Percentiles rank a stretch among this genome's conserved stretches.
Evolutionary conservation across 306 rosid genomes (phyloP).

Genomic region (Astragalus glycyphyllos): DNA sequence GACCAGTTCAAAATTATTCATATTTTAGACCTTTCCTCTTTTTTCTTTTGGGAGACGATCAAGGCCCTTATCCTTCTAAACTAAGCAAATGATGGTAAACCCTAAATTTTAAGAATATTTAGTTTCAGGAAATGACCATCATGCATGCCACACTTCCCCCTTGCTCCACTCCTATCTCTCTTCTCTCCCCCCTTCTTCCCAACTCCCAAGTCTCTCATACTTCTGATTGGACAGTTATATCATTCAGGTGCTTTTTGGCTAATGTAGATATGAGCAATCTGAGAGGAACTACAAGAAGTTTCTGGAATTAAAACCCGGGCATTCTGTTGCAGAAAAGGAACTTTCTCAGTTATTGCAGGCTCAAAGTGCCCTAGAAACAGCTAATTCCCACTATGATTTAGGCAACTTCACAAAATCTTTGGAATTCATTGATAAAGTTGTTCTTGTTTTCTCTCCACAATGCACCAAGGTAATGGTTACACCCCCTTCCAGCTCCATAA

Average conservation of each 20-base stretch:
- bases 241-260: constrained; percentile 99
- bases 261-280: constrained; percentile 96
- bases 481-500: constrained; percentile 3
- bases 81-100: constrained; percentile 9
- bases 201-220: constrained; percentile 51
- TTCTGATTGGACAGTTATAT: constrained; percentile 85
- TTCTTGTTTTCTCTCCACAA: constrained; percentile 92
- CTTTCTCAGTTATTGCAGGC: constrained; percentile 92
- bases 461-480: constrained; percentile 69
- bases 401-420: constrained; percentile 74
- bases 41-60: not conserved
- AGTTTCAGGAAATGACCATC: constrained; percentile 35
- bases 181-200: constrained; percentile 39
- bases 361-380: constrained; percentile 80
- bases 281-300: constrained; percentile 80
- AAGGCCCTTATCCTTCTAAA: constrained; percentile 23
- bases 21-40: not conserved
- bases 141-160: constrained; percentile 25
- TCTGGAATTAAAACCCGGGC: constrained; percentile 81
- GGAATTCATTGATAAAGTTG: constrained; percentile 91
- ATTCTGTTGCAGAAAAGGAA: constrained; percentile 82
- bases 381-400: constrained; percentile 67
- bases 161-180: constrained; percentile 17
- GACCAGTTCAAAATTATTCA: constrained; percentile 18
- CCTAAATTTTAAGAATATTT: constrained; percentile 31